Base-by-base conservation (phyloP, 768 basidiomycete species). In the Terana coerulea region DNA sequence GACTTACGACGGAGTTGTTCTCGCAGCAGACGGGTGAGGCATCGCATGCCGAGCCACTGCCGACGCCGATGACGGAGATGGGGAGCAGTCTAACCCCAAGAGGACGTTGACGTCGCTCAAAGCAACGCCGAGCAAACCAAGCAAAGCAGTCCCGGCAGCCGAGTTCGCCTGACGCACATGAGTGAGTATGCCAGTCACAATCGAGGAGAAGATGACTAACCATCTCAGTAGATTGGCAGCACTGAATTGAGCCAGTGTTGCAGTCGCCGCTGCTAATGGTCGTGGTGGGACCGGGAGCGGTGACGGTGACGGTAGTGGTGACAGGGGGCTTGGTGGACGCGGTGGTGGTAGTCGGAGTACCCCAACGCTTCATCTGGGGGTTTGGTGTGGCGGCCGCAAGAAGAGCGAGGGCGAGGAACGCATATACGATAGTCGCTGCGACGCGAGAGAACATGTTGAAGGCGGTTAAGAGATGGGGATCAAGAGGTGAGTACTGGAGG, bases 11-110 rank as follows among this genome's bases (percentile, higher is more conserved):
- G 45, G 15, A 25, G 53, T 62, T 60, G 48, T 58, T 42, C 40
- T 54, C 17, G 57, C 61, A 62, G 52, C 61, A 60, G 35, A 60
- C 54, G 8, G 45, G 14, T 10, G 12, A 21, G 17, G 29, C 51
- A 22, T 34, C 37, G 51, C 51, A 52, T 5, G 6, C 17, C 19
- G 22, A 11, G 31, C 44, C 51, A 33, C 29, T 29, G 25, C 51
- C 51, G 15, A 43, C 49, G n/a, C 49, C 49, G 25, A 51, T 30
- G 34, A 37, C 51, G 26, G 43, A 45, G 51, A 52, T 33, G 28
- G 51, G 44, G 17, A 52, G 51, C 51, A 52, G 10, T 24, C 35
- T 25, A 45, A 11, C 8, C 51, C 51, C 15, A 52, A 14, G 28
- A 37, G 30, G 12, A 28, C 51, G 35, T 21, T 36, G 25, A 47